Evolutionary conservation across 345 rosid genomes (phyloP).

Genomic region (Anacardium occidentale): DNA sequence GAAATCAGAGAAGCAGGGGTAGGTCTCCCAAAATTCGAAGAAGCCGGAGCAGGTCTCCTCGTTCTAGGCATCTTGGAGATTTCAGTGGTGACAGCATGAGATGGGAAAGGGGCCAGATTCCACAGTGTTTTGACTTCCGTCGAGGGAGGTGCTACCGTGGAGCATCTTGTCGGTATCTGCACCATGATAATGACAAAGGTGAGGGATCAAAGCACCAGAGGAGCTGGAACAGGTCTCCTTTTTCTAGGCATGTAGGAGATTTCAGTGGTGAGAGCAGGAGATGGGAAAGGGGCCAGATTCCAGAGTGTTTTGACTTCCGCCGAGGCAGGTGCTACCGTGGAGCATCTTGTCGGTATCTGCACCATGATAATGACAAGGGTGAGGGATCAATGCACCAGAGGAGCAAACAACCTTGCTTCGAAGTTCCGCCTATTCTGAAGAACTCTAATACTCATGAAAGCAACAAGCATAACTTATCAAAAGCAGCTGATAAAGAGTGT

Average conservation of each 20-base stretch:
- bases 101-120: conserved; percentile 33
- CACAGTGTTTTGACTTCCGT: conserved; percentile 53
- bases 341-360: conserved; percentile 53
- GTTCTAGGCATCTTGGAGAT: conserved; percentile 30
- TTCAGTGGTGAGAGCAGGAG: conserved; percentile 25
- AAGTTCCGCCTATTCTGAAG: conserved; percentile 27
- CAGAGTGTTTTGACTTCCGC: conserved; percentile 53
- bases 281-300: conserved; percentile 33
- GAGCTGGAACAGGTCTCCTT: conserved; percentile 49
- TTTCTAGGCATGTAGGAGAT: conserved; percentile 30
- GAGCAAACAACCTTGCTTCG: conserved; percentile 31
- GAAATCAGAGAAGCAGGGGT: conserved; percentile 39
- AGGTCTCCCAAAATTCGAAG: conserved; percentile 42
- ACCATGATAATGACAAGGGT: conserved; percentile 39
- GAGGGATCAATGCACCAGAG: conserved; percentile 38
- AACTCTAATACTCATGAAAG: conserved; percentile 25
- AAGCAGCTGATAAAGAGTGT: conserved; percentile 22
- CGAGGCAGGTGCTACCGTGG: conserved; percentile 65
- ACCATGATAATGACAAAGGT: conserved; percentile 39
- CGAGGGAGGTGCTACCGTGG: conserved; percentile 65
- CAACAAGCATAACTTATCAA: conserved; percentile 22
- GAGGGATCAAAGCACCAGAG: conserved; percentile 36
- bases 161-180: conserved; percentile 53
- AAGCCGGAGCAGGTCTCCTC: conserved; percentile 38
- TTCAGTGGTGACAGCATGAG: conserved; percentile 25